phyloP scores from a whole-genome alignment of 768 basidiomycete genomes.

The Termitomyces sp. region DNA sequence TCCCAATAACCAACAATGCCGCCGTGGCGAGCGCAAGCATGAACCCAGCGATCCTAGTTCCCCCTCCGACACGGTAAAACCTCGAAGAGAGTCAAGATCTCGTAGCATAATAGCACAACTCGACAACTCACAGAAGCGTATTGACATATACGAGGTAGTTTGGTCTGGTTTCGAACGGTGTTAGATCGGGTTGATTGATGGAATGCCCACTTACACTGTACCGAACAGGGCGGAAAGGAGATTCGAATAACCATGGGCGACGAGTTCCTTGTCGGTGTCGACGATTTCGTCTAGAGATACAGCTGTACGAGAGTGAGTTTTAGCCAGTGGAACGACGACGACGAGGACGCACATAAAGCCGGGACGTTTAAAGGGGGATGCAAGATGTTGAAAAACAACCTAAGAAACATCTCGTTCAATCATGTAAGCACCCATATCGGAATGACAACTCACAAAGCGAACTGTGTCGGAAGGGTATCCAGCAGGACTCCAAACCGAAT shows the following conservation, averaged over 20 bases:
- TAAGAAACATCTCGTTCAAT: conserved; percentile 22
- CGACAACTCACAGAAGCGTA: conserved; percentile 68
- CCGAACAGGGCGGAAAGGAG: conserved; percentile 75
- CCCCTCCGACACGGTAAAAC: conserved; percentile 93
- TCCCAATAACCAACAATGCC: conserved; percentile 73
- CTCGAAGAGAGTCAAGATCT: no score
- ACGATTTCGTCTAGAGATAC: conserved; percentile 87
- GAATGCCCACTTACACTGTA: no score
- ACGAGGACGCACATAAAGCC: conserved; percentile 64
- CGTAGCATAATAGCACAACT: no score
- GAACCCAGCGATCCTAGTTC: conserved; percentile 77
- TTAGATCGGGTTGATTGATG: no score
- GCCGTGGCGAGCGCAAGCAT: conserved; percentile 75
- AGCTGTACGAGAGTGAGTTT: conserved; percentile 49
- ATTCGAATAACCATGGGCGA: conserved; percentile 92
- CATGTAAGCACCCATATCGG: no score
- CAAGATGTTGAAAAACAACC: conserved; percentile 79
- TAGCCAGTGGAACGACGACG: no score
- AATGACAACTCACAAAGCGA: conserved; percentile 81
- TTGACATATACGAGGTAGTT: conserved; percentile 90
- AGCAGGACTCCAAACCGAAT: conserved; percentile 65
- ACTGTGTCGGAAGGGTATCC: conserved; percentile 87
- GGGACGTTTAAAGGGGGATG: conserved; percentile 89
- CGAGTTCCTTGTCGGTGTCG: conserved; percentile 88
- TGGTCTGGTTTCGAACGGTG: conserved; percentile 36